phyloP scores from a whole-genome alignment of 257 asterid genomes.

The Przewalskia tangutica region DNA sequence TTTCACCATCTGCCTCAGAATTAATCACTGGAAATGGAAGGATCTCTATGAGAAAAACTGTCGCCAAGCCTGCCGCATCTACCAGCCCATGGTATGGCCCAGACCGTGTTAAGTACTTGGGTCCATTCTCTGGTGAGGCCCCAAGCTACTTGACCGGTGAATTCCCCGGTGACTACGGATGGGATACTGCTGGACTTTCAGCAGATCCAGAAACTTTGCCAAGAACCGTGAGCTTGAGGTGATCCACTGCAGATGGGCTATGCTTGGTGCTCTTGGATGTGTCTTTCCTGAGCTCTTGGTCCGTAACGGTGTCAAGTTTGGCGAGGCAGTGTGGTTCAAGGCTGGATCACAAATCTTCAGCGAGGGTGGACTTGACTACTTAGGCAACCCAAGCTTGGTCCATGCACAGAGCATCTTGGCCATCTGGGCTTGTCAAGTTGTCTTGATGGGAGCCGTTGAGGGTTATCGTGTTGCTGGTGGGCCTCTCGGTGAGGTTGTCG shows the following conservation, averaged over 20 bases:
- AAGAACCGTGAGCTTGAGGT: slow-evolving; percentile 70
- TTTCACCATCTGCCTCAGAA: neutral
- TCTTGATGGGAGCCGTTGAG: slow-evolving; percentile 66
- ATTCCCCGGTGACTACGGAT: slow-evolving; percentile 64
- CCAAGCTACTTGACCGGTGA: slow-evolving; percentile 68
- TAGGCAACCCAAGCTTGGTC: slow-evolving; percentile 71
- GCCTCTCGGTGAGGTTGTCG: slow-evolving; percentile 16
- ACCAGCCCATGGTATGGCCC: slow-evolving; percentile 74
- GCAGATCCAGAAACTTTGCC: slow-evolving; percentile 76
- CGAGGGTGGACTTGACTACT: slow-evolving; percentile 61
- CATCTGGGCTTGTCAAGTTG: slow-evolving; percentile 60
- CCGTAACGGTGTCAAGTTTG: slow-evolving; percentile 66
- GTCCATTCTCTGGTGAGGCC: slow-evolving; percentile 62
- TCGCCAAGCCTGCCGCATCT: slow-evolving; percentile 17
- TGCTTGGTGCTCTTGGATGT: slow-evolving; percentile 79
- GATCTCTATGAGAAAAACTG: slow-evolving; percentile 10
- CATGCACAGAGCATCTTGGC: slow-evolving; percentile 79
- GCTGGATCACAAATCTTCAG: slow-evolving; percentile 64
- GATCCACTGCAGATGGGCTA: slow-evolving; percentile 72
- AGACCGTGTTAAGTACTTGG: slow-evolving; percentile 60
- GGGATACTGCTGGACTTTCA: slow-evolving; percentile 64
- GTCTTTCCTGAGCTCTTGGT: slow-evolving; percentile 72
- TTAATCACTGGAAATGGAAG: slow-evolving; percentile 1
- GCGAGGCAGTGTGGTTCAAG: slow-evolving; percentile 80
- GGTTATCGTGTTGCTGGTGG: slow-evolving; percentile 43